Conservation (phyloP, 257 asterid species). For the Plantago elongata region DNA sequence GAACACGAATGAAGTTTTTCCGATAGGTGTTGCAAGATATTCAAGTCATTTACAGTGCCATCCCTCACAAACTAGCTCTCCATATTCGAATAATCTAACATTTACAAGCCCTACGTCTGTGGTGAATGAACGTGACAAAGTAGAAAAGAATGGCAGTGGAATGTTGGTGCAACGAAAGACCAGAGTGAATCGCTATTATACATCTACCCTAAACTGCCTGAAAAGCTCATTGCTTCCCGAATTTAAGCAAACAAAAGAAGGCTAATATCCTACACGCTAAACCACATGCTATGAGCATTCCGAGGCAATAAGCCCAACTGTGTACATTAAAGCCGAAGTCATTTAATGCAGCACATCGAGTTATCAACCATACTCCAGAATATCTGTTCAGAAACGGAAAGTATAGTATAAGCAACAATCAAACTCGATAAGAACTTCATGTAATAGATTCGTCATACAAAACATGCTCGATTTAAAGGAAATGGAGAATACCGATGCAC, state of each 20-base stretch:
- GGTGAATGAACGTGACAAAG: background rate
- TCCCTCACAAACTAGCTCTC: background rate
- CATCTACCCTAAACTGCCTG: conserved; percentile 10
- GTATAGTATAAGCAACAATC: background rate
- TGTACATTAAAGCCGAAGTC: conserved; percentile 71
- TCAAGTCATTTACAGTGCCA: background rate
- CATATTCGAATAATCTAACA: background rate
- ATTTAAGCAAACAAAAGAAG: conserved; percentile 55
- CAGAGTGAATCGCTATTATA: conserved; percentile 4
- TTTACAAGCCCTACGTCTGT: background rate
- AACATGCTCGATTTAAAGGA: background rate
- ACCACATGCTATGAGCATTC: conserved; percentile 45
- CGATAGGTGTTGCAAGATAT: background rate
- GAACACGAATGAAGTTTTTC: background rate
- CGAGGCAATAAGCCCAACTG: conserved; percentile 42
- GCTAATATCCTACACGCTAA: conserved; percentile 61
- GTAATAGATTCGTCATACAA: background rate
- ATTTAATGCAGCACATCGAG: conserved; percentile 70
- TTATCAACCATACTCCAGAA: conserved; percentile 93
- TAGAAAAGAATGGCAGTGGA: background rate
- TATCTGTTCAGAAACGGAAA: conserved; percentile 32
- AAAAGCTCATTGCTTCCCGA: conserved; percentile 53
- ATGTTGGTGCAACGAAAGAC: background rate
- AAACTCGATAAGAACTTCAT: background rate
- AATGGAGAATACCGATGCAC: background rate